Conservation (phyloP, 2,329 filamentous ascomycete genomes). For the Fusarium circinatum region DNA sequence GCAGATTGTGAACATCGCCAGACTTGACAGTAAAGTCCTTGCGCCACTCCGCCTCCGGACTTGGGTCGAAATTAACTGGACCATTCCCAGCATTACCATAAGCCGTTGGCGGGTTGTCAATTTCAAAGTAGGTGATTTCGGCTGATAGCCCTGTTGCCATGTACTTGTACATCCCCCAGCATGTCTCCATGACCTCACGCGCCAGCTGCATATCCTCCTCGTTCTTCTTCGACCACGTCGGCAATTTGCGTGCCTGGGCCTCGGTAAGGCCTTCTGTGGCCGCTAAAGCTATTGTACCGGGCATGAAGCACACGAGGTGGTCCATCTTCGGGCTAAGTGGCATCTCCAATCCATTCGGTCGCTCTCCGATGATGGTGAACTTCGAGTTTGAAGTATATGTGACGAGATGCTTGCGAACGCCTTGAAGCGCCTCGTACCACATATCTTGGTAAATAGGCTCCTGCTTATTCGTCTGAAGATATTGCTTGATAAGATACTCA, state of each 20-base stretch:
- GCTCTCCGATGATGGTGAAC: conserved; percentile 90
- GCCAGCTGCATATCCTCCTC: conserved; percentile 90
- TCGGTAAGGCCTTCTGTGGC: conserved; percentile 83
- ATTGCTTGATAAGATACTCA: conserved; percentile 99
- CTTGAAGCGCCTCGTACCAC: conserved; percentile 88
- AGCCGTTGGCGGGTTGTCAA: conserved; percentile 72
- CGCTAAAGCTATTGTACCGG: conserved; percentile 90
- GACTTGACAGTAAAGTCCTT: conserved; percentile 81
- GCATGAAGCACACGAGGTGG: conserved; percentile 97
- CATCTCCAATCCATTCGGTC: conserved; percentile 75
- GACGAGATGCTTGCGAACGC: conserved; percentile 90
- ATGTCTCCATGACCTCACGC: conserved; percentile 92
- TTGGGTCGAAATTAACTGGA: conserved; percentile 61
- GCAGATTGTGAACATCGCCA: conserved; percentile 92
- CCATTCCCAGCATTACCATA: conserved; percentile 63
- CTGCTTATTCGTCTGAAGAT: conserved; percentile 88
- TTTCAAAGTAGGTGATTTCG: conserved; percentile 92
- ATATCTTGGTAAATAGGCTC: conserved; percentile 89
- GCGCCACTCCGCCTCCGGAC: conserved; percentile 72
- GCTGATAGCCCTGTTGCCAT: conserved; percentile 92
- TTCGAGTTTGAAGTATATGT: conserved; percentile 84
- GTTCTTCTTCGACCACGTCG: conserved; percentile 79
- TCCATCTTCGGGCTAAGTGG: conserved; percentile 91
- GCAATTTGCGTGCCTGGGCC: conserved; percentile 75
- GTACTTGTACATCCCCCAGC: conserved; percentile 96